Percentiles rank a stretch among this genome's conserved stretches.
Evolutionary conservation across 331 rosid species (phyloP).

Genomic region (Rosa hybrid): DNA sequence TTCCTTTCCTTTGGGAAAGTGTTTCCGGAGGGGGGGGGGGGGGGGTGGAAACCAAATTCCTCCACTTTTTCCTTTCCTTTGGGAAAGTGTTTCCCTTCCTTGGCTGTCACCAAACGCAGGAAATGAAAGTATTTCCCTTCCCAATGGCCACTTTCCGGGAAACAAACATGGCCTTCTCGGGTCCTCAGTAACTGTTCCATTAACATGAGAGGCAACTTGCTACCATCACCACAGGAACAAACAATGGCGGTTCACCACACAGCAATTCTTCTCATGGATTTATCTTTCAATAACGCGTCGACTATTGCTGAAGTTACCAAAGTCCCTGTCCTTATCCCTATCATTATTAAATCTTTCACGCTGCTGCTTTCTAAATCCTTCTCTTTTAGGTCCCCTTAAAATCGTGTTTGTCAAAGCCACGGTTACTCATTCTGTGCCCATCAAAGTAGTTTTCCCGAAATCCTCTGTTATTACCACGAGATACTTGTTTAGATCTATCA

Average conservation of each 20-base stretch:
- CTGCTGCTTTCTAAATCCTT: conserved; percentile 39
- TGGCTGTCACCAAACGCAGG: too few species aligned
- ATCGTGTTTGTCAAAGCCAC: conserved; percentile 27
- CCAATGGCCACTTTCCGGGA: too few species aligned
- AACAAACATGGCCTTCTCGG: too few species aligned
- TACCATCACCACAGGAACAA: too few species aligned
- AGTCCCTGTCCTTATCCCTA: conserved; percentile 39
- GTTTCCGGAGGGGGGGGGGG: too few species aligned
- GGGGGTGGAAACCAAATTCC: too few species aligned
- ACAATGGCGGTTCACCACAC: background rate
- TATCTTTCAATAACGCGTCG: conserved; percentile 82
- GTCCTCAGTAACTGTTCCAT: too few species aligned
- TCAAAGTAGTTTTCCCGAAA: conserved; percentile 33
- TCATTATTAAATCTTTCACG: conserved; percentile 33
- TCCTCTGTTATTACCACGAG: conserved; percentile 37
- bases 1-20: too few species aligned
- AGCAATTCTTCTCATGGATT: background rate
- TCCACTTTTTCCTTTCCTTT: too few species aligned
- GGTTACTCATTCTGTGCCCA: conserved; percentile 38
- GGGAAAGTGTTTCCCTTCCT: too few species aligned
- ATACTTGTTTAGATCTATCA: conserved; percentile 38
- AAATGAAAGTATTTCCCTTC: too few species aligned
- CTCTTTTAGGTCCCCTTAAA: conserved; percentile 33
- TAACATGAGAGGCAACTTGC: too few species aligned
- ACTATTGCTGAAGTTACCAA: conserved; percentile 60